phyloP scores from a whole-genome alignment of 495 filamentous ascomycete genomes.

The Evansstolkia leycettana region DNA sequence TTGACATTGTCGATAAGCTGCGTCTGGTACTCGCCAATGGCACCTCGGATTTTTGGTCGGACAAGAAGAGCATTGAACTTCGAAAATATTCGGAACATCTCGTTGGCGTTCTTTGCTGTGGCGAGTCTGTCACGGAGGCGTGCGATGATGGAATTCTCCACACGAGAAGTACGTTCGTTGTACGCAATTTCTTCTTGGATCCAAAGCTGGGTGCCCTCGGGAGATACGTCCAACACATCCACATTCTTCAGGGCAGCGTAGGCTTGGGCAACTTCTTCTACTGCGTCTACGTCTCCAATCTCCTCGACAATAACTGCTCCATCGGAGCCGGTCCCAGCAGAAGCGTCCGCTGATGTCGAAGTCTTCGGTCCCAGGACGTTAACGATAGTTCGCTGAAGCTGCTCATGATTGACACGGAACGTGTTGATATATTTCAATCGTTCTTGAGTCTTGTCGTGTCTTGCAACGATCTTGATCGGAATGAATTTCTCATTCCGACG shows the following conservation, averaged over 20 bases:
- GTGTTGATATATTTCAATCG: constrained; percentile 84
- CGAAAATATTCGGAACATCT: constrained; percentile 99
- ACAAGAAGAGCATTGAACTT: constrained; percentile 99
- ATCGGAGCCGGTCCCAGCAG: constrained; percentile 33
- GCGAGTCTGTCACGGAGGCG: constrained; percentile 84
- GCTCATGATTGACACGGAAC: constrained; percentile 93
- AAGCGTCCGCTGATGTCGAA: constrained; percentile 31
- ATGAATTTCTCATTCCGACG: constrained; percentile 94
- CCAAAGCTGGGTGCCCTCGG: constrained; percentile 81
- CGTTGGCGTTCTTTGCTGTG: constrained; percentile 89
- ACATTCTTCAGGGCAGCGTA: constrained; percentile 89
- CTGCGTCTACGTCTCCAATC: constrained; percentile 96
- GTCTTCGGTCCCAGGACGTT: constrained; percentile 76
- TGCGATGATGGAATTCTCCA: constrained; percentile 98
- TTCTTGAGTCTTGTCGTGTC: constrained; percentile 76
- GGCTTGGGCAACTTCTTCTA: constrained; percentile 87
- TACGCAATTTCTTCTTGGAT: constrained; percentile 86
- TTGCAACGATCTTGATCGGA: constrained; percentile 82
- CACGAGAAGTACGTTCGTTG: constrained; percentile 89
- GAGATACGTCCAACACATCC: constrained; percentile 84
- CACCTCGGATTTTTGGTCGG: constrained; percentile 90
- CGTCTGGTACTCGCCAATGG: constrained; percentile 93
- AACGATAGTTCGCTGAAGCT: constrained; percentile 88
- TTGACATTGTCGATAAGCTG: constrained; percentile 97
- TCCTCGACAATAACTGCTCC: constrained; percentile 71